Percentiles rank a stretch among this genome's conserved stretches.
These are phyloP conservation scores for Cystofilobasidium ferigula DNA, from an alignment of 768 basidiomycete species.

Conservation along the genomic window DNA sequence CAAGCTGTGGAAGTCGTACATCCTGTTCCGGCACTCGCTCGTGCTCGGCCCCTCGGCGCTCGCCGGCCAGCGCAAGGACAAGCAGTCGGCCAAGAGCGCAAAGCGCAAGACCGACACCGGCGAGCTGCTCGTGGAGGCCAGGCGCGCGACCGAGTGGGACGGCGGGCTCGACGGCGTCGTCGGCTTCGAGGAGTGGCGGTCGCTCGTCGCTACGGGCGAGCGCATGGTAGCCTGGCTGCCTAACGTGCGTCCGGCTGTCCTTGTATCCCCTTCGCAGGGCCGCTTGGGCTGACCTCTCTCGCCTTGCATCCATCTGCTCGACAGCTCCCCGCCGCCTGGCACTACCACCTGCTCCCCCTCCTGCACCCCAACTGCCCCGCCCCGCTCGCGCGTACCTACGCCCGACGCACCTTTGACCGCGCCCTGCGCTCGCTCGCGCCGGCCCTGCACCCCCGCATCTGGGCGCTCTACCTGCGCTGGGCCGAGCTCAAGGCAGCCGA, in stretches of 20 bases:
- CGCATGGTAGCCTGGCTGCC: constrained; percentile 90
- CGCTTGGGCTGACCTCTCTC: background rate
- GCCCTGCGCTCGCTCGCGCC: constrained; percentile 86
- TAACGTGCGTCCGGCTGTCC: constrained; percentile 58
- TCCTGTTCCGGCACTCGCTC: constrained; percentile 68
- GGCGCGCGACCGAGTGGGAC: constrained; percentile 58
- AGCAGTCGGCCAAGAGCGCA: constrained; percentile 49
- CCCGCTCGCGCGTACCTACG: constrained; percentile 72
- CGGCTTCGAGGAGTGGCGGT: constrained; percentile 95
- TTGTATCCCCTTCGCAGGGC: background rate
- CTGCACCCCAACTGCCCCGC: constrained; percentile 81
- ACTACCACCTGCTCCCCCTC: constrained; percentile 83
- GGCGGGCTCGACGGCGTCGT: constrained; percentile 72
- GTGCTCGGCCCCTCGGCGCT: constrained; percentile 53
- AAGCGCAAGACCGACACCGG: constrained; percentile 40
- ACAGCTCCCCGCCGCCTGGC: constrained; percentile 86
- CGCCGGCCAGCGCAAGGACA: constrained; percentile 69
- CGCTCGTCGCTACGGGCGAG: constrained; percentile 76
- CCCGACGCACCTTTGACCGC: constrained; percentile 84
- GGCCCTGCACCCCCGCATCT: constrained; percentile 79
- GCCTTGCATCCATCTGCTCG: background rate
- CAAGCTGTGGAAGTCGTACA: constrained; percentile 92
- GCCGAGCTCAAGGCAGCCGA: constrained; percentile 73
- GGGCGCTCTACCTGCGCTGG: constrained; percentile 88
- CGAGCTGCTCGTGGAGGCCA: constrained; percentile 41